Evolutionary conservation across 78 protist species (phyloP).

Genomic region (Bodo saltans): DNA sequence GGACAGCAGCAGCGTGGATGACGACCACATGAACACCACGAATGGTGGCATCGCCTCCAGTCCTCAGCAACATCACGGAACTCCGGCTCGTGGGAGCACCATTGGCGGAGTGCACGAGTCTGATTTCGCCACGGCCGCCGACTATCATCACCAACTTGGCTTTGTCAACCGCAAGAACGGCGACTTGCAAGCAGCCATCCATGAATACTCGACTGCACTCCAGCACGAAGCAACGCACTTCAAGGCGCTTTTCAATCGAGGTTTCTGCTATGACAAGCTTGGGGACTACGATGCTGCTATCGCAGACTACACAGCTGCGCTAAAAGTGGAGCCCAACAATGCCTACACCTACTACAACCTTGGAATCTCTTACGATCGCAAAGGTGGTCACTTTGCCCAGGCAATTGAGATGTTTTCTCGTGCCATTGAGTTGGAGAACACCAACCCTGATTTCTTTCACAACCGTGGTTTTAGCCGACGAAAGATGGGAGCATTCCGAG

Average conservation of each 20-base stretch:
- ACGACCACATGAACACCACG: background rate
- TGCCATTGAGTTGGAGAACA: constrained; percentile 39
- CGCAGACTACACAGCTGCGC: constrained; percentile 44
- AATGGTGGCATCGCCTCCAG: background rate
- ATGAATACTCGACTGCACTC: constrained; percentile 42
- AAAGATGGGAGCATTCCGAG: constrained; percentile 50
- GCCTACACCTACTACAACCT: constrained; percentile 56
- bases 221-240: constrained; percentile 39
- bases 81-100: background rate
- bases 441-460: constrained; percentile 63
- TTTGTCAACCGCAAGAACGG: constrained; percentile 24
- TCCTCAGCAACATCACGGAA: background rate
- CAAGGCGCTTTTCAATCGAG: constrained; percentile 57
- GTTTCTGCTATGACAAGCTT: constrained; percentile 48
- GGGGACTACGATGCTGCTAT: constrained; percentile 42
- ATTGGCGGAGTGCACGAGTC: no score
- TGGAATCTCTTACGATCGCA: constrained; percentile 49
- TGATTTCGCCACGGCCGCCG: background rate
- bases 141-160: constrained; percentile 30
- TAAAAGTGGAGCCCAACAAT: constrained; percentile 33
- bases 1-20: background rate
- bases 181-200: constrained; percentile 38
- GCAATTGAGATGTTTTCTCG: constrained; percentile 46
- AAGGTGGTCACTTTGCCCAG: background rate
- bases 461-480: constrained; percentile 55